Percentiles rank a stretch among this genome's conserved stretches.
Evolutionary conservation across 331 rosid species (phyloP).

Genomic region (Rosa hybrid): DNA sequence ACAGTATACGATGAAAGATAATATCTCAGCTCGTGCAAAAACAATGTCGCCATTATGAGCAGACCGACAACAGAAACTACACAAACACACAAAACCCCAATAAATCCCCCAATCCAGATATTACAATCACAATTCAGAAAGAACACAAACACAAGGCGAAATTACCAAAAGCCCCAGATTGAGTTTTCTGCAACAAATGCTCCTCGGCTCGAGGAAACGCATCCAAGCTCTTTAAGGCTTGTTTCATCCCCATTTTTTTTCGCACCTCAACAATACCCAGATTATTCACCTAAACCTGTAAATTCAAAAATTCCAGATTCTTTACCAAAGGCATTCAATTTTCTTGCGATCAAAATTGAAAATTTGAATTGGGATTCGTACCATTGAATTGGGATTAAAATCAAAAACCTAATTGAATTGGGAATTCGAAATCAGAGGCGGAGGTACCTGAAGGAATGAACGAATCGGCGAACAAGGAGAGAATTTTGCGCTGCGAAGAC

Average conservation of each 20-base stretch:
- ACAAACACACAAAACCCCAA: constrained; percentile 3
- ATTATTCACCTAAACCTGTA: not conserved
- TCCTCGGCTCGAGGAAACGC: constrained; percentile 99
- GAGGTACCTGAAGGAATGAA: not conserved
- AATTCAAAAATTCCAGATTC: not conserved
- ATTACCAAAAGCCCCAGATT: constrained; percentile 92
- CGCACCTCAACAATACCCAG: not conserved
- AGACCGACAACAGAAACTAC: constrained; percentile 83
- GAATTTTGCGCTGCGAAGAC: constrained; percentile 15
- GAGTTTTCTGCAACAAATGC: constrained; percentile 88
- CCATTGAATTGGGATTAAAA: not conserved
- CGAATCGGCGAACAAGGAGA: constrained; percentile 11
- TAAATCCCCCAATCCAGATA: not conserved
- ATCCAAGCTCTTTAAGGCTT: constrained; percentile 73
- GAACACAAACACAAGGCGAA: not conserved
- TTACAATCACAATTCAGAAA: not conserved
- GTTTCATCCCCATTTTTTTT: constrained; percentile 65
- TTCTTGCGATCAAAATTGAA: not conserved
- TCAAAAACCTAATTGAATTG: not conserved
- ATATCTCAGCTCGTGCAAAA: constrained; percentile 88
- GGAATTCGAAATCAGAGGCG: not conserved
- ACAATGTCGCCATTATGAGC: constrained; percentile 75
- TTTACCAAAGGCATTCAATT: not conserved
- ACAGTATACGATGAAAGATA: constrained; percentile 81
- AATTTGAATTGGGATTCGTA: not conserved